Percentiles rank a stretch among this genome's conserved stretches.
Conservation (phyloP, 768 basidiomycete species). For the Mycena vulgaris region DNA sequence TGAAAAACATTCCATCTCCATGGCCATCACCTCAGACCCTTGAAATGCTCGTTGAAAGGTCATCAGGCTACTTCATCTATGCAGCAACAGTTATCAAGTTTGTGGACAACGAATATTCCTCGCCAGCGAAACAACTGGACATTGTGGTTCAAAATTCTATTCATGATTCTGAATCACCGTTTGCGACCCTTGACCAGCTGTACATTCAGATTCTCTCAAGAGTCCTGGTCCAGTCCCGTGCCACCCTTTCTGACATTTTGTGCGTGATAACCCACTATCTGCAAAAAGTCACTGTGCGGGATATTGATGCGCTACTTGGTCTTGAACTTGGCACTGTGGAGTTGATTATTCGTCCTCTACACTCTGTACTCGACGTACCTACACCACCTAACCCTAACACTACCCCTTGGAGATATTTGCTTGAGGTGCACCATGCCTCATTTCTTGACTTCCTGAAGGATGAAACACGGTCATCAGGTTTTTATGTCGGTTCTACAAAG, state of each 20-base stretch:
- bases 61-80: constrained; percentile 21
- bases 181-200: not conserved
- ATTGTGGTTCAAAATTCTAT: not conserved
- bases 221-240: not conserved
- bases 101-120: not conserved
- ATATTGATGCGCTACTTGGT: not conserved
- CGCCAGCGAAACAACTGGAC: not conserved
- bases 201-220: not conserved
- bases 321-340: not conserved
- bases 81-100: constrained; percentile 5
- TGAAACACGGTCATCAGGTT: not conserved
- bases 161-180: not conserved
- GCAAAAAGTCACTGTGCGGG: too few species aligned
- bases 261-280: not conserved
- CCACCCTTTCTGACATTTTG: not conserved
- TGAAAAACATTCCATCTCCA: not conserved
- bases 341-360: not conserved
- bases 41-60: not conserved
- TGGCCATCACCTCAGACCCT: not conserved
- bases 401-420: too few species aligned
- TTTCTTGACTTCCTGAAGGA: not conserved
- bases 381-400: too few species aligned
- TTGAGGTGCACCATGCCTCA: not conserved
- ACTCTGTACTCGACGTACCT: not conserved
- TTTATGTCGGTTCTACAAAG: not conserved